Base-by-base conservation (phyloP, 2,329 filamentous ascomycete species). In the Colletotrichum eremochloae region DNA sequence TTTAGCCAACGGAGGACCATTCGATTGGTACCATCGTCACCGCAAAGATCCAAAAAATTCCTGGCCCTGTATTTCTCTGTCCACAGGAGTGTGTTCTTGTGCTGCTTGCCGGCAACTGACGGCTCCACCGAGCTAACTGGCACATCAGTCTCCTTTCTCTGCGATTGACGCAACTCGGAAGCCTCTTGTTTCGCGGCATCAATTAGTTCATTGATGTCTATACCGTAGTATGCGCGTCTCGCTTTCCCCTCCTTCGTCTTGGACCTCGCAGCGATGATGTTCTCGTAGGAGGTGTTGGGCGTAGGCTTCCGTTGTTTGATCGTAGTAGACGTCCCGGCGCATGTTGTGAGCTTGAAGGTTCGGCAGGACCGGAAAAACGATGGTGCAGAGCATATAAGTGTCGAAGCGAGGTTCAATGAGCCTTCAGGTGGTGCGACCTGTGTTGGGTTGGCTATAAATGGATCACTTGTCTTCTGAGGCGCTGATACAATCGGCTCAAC, bases 11-110 rank as follows among this genome's bases (percentile, higher is more conserved):
- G 91, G 67, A 99, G 85, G 5, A 99, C 96, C 72, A 92, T 89
- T 72, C 96, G 90, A 81, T 99, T 97, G 36, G 96, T 98, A 56
- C 95, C 88, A 79, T 99, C 96, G 77, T 99, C 96, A 38, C 97
- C 97, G 60, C 97, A 94, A 0, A 99, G 86, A 76, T 99, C 96
- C 76, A 95, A 93, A 77, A 98, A 99, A 77, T 91, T 96, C 73
- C 91, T 90, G 38, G 96, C 96, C 46, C 96, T 92, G 79, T 99
- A 99, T 80, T 99, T 99, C 80, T 99, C 96, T 0, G 96, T 97
- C 96, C 96, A 99, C 79, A 99, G 85, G 42, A 94, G 81, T 0
- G 90, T 88, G 74, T 82, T 84, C 71, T 84, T 87, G 0, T 81
- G 78, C 72, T 83, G 87, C 73, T 83, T 86, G 6, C 68, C 60